Evolutionary conservation across 257 asterid species (phyloP), one percentile per base, ranked within the genome.

Genomic region (Capsicum chinense): DNA sequence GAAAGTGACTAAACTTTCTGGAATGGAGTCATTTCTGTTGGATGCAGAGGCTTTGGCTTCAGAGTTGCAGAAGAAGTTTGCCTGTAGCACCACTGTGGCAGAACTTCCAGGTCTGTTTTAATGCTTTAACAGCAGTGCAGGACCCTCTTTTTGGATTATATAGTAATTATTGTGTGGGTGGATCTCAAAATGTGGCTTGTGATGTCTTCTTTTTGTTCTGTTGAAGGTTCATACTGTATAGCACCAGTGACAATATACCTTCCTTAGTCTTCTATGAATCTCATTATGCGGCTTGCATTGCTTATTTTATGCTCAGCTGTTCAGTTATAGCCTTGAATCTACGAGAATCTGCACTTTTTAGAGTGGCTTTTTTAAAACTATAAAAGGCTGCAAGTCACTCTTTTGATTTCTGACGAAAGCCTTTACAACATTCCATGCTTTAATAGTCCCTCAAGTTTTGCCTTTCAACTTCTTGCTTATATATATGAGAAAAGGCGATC

Each of bases 41-140:
- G 99, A 96, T 83, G 87, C 92, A 0, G 97, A 94, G 90, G 88
- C 92, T 21, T 88, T 96, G 92, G 96, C 98, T 73, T 92, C 99
- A n/a, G 99, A 94, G 94, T 89, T 94, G 85, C 99, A 96, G 93
- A 96, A 94, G 93, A 94, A 93, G 89, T 96, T 91, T 90, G 99
- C 99, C 76, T 93, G 98, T 87, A 94, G 98, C 88, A 92, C 98
- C 47, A 89, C 98, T 12, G 90, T 92, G 67, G 90, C 97, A n/a
- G 99, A 94, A 86, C 97, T 96, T 79, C 98, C 98, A 52, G 99
- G 99, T 96, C 84, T 81, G 93, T 66, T 63, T 48, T 21, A 44
- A 52, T 21, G 37, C 48, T 78, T 56, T 78, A 56, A 33, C 81
- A 26, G 9, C 64, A 52, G 81, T 54, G 44, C 26, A 35, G 26